Conservation (phyloP, 495 filamentous ascomycete species). For the Hypoxylon fragiforme region DNA sequence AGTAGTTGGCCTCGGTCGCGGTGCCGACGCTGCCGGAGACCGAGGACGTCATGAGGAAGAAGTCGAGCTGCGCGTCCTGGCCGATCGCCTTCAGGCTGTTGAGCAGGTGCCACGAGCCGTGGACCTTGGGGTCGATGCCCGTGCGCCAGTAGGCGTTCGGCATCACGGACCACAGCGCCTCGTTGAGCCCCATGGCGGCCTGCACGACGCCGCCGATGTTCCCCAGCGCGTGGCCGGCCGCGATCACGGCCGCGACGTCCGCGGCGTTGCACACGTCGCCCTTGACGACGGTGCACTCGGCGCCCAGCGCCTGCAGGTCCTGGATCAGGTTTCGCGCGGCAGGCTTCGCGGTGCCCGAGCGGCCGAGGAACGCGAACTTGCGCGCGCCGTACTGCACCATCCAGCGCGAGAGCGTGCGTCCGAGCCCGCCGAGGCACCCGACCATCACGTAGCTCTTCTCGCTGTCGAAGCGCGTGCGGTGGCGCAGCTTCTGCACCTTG, state of each 20-base stretch:
- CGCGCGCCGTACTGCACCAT: slow-evolving; percentile 59
- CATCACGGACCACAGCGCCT: too few relatives aligned
- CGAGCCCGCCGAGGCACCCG: slow-evolving; percentile 64
- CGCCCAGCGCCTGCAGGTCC: slow-evolving; percentile 40
- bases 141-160: slow-evolving; percentile 53
- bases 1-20: slow-evolving; percentile 60
- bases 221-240: slow-evolving; percentile 22
- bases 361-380: slow-evolving; percentile 58
- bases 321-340: slow-evolving; percentile 43
- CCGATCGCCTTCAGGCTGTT: slow-evolving; percentile 2
- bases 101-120: slow-evolving; percentile 35
- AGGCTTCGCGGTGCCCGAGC: slow-evolving; percentile 45
- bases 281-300: slow-evolving; percentile 37
- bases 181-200: slow-evolving; percentile 53
- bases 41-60: slow-evolving; percentile 64
- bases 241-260: slow-evolving; percentile 38
- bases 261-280: slow-evolving; percentile 44
- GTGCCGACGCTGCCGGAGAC: slow-evolving; percentile 58
- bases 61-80: slow-evolving; percentile 54
- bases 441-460: slow-evolving; percentile 55
- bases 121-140: slow-evolving; percentile 53
- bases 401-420: slow-evolving; percentile 59
- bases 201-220: slow-evolving; percentile 49
- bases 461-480: slow-evolving; percentile 16
- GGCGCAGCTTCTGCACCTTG: slow-evolving; percentile 1